Conservation (phyloP, 2,329 filamentous ascomycete species). For the Beauveria scarabaeidicola region DNA sequence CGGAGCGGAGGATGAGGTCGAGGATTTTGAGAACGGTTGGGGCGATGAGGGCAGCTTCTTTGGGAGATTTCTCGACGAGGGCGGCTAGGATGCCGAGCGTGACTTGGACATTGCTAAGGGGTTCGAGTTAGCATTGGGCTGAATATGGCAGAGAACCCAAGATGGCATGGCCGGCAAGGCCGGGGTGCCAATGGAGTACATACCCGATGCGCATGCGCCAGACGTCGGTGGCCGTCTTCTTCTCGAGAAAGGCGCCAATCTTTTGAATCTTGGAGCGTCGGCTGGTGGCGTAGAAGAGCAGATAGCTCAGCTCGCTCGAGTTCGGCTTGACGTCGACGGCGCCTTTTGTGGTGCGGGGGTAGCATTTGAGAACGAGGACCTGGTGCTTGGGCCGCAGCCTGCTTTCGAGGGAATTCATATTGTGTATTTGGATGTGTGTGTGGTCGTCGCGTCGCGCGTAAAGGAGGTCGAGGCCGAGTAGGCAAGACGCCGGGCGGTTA, state of each 20-base stretch:
- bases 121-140: constrained; percentile 2
- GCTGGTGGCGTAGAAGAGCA: constrained; percentile 93
- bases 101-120: constrained; percentile 75
- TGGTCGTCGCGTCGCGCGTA: background rate
- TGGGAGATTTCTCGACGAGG: constrained; percentile 84
- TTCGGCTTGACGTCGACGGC: constrained; percentile 91
- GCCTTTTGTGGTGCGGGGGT: constrained; percentile 85
- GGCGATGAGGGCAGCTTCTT: constrained; percentile 84
- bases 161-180: background rate
- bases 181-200: constrained; percentile 18
- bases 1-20: constrained; percentile 70
- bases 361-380: constrained; percentile 92
- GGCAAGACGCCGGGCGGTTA: background rate
- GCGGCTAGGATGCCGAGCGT: constrained; percentile 87
- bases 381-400: constrained; percentile 89
- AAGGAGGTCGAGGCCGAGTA: background rate
- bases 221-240: constrained; percentile 85
- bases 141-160: background rate
- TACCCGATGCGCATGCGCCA: constrained; percentile 83
- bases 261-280: constrained; percentile 93
- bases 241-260: constrained; percentile 89
- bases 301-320: constrained; percentile 90
- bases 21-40: constrained; percentile 78
- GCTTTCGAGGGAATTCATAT: constrained; percentile 57
- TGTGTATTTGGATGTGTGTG: constrained; percentile 10